Conservation (phyloP, 495 filamentous ascomycete genomes). For the Aspergillus sclerotiicarbonarius region DNA sequence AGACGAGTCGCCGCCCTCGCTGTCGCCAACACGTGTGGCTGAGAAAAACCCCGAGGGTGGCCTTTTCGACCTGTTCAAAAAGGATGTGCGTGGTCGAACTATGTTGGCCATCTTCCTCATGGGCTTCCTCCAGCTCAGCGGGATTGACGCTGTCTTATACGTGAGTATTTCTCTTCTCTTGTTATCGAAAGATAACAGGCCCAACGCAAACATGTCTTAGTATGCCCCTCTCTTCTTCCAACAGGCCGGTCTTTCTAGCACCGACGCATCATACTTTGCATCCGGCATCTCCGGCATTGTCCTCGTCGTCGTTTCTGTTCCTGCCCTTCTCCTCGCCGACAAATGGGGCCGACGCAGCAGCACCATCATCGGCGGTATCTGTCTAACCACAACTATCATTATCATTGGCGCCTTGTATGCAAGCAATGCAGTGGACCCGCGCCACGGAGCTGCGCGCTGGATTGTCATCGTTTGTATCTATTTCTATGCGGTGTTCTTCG, state of each 20-base stretch:
- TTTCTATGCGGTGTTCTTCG: constrained; percentile 36
- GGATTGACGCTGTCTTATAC: constrained; percentile 51
- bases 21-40: too few species aligned
- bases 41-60: neutral
- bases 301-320: constrained; percentile 49
- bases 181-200: neutral
- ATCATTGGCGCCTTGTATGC: constrained; percentile 54
- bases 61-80: constrained; percentile 26
- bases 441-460: constrained; percentile 46
- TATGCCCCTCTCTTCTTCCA: constrained; percentile 54
- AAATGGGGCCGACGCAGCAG: constrained; percentile 58
- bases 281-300: constrained; percentile 52
- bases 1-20: neutral
- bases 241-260: constrained; percentile 49
- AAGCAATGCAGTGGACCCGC: constrained; percentile 40
- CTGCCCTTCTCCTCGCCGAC: constrained; percentile 54
- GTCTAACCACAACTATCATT: constrained; percentile 43
- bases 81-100: constrained; percentile 39
- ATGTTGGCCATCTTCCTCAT: constrained; percentile 43
- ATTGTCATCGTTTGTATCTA: constrained; percentile 38
- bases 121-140: constrained; percentile 46
- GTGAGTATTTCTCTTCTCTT: constrained; percentile 34
- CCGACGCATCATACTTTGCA: constrained; percentile 51
- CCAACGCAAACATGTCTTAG: constrained; percentile 12
- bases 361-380: constrained; percentile 54